Percentiles rank a stretch among this genome's conserved stretches.
phyloP scores from a whole-genome alignment of 768 basidiomycete genomes.

The Tulasnella sp. region DNA sequence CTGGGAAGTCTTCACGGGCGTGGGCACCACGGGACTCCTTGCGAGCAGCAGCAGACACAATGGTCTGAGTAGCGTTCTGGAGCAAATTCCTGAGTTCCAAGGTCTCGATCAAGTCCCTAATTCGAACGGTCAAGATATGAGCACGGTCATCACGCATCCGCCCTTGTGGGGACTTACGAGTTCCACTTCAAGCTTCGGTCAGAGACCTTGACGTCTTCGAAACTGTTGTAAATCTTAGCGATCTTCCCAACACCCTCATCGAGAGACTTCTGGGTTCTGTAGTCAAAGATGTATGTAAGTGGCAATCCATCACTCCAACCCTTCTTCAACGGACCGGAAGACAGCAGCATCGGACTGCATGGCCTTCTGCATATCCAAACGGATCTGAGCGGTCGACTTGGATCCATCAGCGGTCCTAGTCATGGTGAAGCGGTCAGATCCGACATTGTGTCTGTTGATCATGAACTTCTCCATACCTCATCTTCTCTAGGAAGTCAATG shows the following conservation, averaged over 20 bases:
- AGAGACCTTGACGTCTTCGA: slow-evolving; percentile 87
- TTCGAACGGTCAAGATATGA: slow-evolving; percentile 1
- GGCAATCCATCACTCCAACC: not conserved
- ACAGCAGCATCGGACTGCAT: slow-evolving; percentile 98
- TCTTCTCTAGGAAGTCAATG: slow-evolving; percentile 81
- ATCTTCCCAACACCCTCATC: slow-evolving; percentile 91
- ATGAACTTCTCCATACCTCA: slow-evolving; percentile 35
- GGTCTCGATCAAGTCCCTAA: slow-evolving; percentile 90
- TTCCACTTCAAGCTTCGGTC: slow-evolving; percentile 99
- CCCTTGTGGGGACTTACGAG: slow-evolving; percentile 50
- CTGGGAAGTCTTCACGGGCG: slow-evolving; percentile 96
- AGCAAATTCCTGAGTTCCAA: slow-evolving; percentile 93
- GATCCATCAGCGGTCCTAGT: slow-evolving; percentile 64
- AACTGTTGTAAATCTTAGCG: slow-evolving; percentile 75
- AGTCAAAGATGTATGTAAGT: not conserved
- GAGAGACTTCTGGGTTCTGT: slow-evolving; percentile 72
- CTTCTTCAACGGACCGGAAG: slow-evolving; percentile 51
- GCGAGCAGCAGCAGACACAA: slow-evolving; percentile 82
- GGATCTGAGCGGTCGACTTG: slow-evolving; percentile 78
- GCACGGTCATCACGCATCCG: not conserved
- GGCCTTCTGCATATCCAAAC: slow-evolving; percentile 95
- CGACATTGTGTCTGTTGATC: not conserved
- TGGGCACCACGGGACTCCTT: slow-evolving; percentile 98
- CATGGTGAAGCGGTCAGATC: not conserved
- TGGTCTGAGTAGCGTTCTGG: slow-evolving; percentile 93